phyloP scores from a whole-genome alignment of 2,329 filamentous ascomycete species.

The Fusarium ramigenum region DNA sequence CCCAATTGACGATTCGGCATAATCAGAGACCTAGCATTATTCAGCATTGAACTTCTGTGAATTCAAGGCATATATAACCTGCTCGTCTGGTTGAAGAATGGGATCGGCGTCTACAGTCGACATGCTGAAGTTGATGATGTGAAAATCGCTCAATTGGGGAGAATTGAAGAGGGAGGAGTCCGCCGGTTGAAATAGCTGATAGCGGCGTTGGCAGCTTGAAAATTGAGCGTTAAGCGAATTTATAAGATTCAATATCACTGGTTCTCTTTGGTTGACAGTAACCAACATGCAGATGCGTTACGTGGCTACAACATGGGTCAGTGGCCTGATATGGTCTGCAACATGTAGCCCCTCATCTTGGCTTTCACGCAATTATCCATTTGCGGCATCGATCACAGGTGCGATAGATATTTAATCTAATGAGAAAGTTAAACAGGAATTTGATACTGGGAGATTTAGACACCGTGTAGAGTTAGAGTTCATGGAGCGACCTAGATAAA shows the following conservation, averaged over 20 bases:
- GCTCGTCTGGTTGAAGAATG: not conserved
- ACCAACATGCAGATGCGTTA: not conserved
- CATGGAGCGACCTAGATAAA: no score
- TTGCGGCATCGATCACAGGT: no score
- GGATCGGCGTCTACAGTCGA: not conserved
- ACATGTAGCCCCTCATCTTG: not conserved
- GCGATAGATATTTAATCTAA: no score
- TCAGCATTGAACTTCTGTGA: not conserved
- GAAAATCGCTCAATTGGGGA: not conserved
- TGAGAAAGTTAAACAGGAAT: no score
- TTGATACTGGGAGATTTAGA: no score
- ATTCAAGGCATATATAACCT: accelerated
- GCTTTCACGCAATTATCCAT: no score
- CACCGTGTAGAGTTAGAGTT: no score
- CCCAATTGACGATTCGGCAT: not conserved
- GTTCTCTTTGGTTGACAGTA: not conserved
- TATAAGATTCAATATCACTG: accelerated
- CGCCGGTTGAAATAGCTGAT: no score
- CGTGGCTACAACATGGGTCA: not conserved
- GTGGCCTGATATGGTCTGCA: no score
- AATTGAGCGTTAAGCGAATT: not conserved
- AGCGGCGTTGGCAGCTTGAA: no score
- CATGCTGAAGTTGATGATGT: not conserved
- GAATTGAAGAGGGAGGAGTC: not conserved
- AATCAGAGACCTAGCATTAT: accelerated